Evolutionary conservation across 148 eudicot genomes (phyloP), one percentile per base, ranked within the genome.

Genomic region (Silene uniflora): DNA sequence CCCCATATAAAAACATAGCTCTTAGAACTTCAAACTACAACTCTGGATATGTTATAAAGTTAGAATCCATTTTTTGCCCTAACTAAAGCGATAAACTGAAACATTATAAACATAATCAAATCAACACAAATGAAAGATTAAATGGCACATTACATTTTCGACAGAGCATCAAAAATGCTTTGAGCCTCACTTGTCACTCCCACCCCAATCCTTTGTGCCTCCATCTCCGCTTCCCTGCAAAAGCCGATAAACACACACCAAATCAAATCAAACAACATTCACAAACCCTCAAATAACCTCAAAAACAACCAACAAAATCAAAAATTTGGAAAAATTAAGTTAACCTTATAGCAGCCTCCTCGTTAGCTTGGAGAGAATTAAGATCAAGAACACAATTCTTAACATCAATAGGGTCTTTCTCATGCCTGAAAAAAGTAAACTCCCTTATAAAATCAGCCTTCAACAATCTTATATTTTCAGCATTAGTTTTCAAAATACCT

Each of bases 111-210:
- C 49, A 49, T 54, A 21, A 39, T 8, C 54, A 79, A 23, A 25
- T 16, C 49, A 64, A 21, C 27, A 6, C 54, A 79, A 17, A 25
- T 12, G 10, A 18, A 22, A 68, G 18, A 29, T 23, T 5, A 65
- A 63, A 25, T 72, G 18, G 74, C 64, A 73, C 63, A 68, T 87
- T 92, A 95, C 98, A 97, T 95, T 88, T 91, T 95, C 8, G 94
- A 90, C 87, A 95, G 85, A 42, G 99, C 99, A 77, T 95, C 98
- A 54, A 87, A 95, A 52, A 95, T 83, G 83, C 69, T 84, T 80
- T 92, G 99, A 67, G 99, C 99, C 75, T 95, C 91, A 3, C 83
- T 44, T 17, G 97, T 92, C 75, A 95, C 99, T 22, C 99, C 99
- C 39, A 92, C 97, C 6, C 99, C 99, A 63, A 95, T 89, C 88